These are phyloP conservation scores for Aspergillus arachidicola DNA, from an alignment of 2,329 filamentous ascomycete genomes.

Conservation along the genomic window DNA sequence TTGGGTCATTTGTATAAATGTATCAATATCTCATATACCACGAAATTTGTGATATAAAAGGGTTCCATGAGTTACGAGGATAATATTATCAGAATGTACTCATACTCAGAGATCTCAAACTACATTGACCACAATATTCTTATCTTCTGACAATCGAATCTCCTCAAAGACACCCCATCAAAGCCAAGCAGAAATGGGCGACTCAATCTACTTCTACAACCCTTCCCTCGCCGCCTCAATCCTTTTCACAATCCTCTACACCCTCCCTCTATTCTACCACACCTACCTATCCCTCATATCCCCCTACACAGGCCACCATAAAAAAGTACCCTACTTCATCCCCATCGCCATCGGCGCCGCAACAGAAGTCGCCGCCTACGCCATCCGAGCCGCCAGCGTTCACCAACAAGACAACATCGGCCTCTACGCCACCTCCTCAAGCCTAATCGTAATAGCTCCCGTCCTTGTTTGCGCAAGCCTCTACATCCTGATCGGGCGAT, in stretches of 20 bases:
- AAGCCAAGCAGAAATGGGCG: neutral
- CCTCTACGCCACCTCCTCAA: conserved; percentile 44
- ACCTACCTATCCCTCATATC: conserved; percentile 47
- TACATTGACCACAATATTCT: neutral
- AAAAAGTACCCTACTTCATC: conserved; percentile 42
- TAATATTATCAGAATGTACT: neutral
- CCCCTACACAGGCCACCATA: conserved; percentile 39
- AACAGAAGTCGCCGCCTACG: conserved; percentile 49
- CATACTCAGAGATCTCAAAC: neutral
- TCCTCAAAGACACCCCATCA: neutral
- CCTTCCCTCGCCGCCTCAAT: conserved; percentile 49
- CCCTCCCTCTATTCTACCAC: conserved; percentile 42
- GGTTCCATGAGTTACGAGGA: neutral
- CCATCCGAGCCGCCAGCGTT: conserved; percentile 41
- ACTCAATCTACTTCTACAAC: conserved; percentile 47
- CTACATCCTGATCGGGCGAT: conserved; percentile 55
- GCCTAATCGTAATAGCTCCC: conserved; percentile 53
- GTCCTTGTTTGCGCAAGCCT: conserved; percentile 54
- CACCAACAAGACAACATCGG: conserved; percentile 38
- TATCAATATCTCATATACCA: neutral
- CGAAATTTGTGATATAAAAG: neutral
- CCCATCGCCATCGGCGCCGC: conserved; percentile 47
- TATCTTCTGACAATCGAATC: neutral
- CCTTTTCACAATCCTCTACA: conserved; percentile 46
- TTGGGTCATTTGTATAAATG: neutral